A percentile compares a stretch with the other conserved stretches of the same genome.
Conservation (phyloP, 805 yeast species). For the Candida arabinofermentans region DNA sequence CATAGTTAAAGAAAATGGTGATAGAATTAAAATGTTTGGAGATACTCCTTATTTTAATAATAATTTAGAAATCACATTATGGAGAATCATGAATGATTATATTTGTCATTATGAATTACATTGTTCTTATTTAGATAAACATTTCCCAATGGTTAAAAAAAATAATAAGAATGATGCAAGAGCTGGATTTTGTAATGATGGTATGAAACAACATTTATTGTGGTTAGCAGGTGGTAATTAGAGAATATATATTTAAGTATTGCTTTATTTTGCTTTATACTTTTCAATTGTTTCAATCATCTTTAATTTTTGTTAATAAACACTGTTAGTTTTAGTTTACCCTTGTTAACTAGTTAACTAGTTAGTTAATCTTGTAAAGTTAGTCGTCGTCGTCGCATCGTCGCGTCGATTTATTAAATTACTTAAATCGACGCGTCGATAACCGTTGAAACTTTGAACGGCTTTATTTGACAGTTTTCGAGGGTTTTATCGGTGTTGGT, state of each 20-base stretch:
- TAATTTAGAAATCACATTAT: conserved; percentile 23
- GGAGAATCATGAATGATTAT: conserved; percentile 32
- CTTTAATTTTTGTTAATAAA: too few relatives aligned
- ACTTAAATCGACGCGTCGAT: too few relatives aligned
- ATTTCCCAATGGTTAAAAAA: conserved; percentile 17
- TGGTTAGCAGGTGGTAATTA: conserved; percentile 25
- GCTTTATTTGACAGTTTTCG: too few relatives aligned
- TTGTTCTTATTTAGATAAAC: conserved; percentile 25
- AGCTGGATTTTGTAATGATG: conserved; percentile 21
- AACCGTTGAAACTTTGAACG: too few relatives aligned
- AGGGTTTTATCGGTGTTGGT: too few relatives aligned
- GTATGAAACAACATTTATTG: conserved; percentile 26
- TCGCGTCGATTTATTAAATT: too few relatives aligned
- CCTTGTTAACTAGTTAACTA: too few relatives aligned
- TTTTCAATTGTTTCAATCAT: too few relatives aligned
- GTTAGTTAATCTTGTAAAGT: too few relatives aligned
- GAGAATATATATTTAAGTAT: not conserved
- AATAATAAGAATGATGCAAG: conserved; percentile 8
- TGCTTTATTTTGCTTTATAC: not conserved
- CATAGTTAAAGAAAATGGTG: conserved; percentile 31
- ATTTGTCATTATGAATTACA: conserved; percentile 25
- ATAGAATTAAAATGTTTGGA: conserved; percentile 26
- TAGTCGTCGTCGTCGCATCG: too few relatives aligned
- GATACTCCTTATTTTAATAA: conserved; percentile 17
- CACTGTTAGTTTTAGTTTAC: too few relatives aligned